Conservation (phyloP, 2,329 filamentous ascomycete genomes). For the Cladosporium velox region DNA sequence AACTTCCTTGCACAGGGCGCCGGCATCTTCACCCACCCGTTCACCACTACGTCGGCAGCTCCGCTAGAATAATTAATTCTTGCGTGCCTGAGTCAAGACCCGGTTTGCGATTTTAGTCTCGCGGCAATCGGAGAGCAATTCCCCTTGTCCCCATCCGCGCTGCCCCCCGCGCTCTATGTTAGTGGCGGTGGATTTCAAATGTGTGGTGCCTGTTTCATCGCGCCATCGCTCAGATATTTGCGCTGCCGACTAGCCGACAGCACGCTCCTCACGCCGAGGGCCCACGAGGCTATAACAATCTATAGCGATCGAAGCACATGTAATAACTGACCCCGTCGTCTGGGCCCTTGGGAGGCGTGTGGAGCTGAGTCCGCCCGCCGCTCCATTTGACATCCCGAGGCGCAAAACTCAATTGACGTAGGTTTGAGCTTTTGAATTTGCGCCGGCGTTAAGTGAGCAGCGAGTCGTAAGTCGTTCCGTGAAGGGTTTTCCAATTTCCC, state of each 20-base stretch:
- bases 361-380: background rate
- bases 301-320: conserved; percentile 18
- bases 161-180: background rate
- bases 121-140: conserved; percentile 9
- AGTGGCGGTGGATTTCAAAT: background rate
- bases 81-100: background rate
- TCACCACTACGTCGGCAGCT: conserved; percentile 7
- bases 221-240: conserved; percentile 7
- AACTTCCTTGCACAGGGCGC: background rate
- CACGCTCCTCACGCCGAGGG: conserved; percentile 6
- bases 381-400: background rate
- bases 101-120: background rate
- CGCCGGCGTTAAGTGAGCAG: conserved; percentile 1
- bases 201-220: conserved; percentile 1
- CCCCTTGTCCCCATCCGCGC: conserved; percentile 15
- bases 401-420: conserved; percentile 12
- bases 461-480: conserved; percentile 17
- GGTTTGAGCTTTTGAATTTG: conserved; percentile 6
- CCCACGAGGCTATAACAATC: conserved; percentile 15
- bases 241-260: background rate
- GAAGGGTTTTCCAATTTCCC: conserved; percentile 1
- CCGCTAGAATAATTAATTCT: conserved; percentile 4
- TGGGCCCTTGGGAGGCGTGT: background rate
- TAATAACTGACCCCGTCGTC: conserved; percentile 14
- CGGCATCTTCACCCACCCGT: conserved; percentile 6